Percentiles rank a stretch among this genome's conserved stretches.
Conservation (phyloP, 2,329 filamentous ascomycete species). For the Ophiostoma quercus region DNA sequence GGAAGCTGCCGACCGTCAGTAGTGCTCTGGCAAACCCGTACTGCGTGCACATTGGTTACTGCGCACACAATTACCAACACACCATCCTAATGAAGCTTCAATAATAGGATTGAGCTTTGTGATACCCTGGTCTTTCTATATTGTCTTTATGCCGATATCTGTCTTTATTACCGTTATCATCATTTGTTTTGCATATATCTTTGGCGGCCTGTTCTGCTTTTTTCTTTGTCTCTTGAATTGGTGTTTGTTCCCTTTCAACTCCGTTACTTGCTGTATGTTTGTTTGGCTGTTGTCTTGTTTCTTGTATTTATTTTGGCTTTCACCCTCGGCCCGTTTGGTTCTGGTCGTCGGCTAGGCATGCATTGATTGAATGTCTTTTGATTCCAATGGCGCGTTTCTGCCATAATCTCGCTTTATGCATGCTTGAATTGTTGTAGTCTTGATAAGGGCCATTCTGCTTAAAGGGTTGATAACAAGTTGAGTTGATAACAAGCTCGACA, state of each 20-base stretch:
- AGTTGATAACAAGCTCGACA: neutral
- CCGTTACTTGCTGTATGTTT: neutral
- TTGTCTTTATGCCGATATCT: neutral
- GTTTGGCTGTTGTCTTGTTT: neutral
- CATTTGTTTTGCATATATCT: neutral
- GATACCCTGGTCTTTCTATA: slow-evolving; percentile 22
- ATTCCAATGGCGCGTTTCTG: neutral
- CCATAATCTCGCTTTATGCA: neutral
- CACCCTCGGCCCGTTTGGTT: neutral
- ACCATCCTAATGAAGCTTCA: slow-evolving; percentile 14
- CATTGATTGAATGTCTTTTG: neutral
- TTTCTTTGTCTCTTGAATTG: neutral
- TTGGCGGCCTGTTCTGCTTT: neutral
- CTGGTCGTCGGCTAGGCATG: neutral
- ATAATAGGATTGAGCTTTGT: slow-evolving; percentile 19
- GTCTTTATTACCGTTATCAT: neutral
- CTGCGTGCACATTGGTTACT: neutral
- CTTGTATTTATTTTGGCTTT: neutral
- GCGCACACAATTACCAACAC: neutral
- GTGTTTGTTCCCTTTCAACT: neutral
- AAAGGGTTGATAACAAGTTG: too few relatives aligned
- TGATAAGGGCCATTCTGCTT: neutral
- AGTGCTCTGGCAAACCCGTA: neutral
- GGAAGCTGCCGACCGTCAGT: slow-evolving; percentile 62
- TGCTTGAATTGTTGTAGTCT: neutral